Conservation (phyloP, 768 basidiomycete genomes). For the Suillus subaureus region DNA sequence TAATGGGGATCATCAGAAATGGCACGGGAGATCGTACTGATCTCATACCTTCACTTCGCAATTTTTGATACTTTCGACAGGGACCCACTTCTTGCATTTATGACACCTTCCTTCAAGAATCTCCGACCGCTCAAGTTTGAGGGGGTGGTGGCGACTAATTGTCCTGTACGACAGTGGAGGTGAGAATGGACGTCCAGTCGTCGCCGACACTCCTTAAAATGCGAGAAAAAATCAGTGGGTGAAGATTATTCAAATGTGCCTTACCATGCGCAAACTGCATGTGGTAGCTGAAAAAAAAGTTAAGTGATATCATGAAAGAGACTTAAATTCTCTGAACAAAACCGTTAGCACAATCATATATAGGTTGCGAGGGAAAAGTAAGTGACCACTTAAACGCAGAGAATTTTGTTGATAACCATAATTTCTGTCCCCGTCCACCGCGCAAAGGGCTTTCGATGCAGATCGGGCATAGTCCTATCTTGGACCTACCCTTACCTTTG, state of each 20-base stretch:
- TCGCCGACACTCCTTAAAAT: constrained; percentile 65
- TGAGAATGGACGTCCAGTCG: constrained; percentile 71
- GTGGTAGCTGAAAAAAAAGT: constrained; percentile 59
- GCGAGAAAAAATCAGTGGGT: constrained; percentile 8
- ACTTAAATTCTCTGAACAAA: neutral
- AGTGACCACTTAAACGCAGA: constrained; percentile 77
- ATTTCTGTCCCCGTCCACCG: constrained; percentile 62
- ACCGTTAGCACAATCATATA: neutral
- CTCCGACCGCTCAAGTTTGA: constrained; percentile 59
- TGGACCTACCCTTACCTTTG: constrained; percentile 64
- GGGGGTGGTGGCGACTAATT: constrained; percentile 44
- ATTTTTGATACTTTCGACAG: constrained; percentile 73
- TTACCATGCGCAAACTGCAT: constrained; percentile 81
- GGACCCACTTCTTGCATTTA: constrained; percentile 72
- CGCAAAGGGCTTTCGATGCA: constrained; percentile 62
- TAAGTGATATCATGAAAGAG: constrained; percentile 11
- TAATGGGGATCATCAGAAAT: constrained; percentile 23
- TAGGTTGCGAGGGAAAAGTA: constrained; percentile 7
- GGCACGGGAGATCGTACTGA: neutral
- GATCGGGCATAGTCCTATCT: constrained; percentile 78
- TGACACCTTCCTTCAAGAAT: constrained; percentile 79
- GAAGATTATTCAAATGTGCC: constrained; percentile 11
- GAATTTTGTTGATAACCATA: constrained; percentile 81
- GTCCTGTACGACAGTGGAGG: constrained; percentile 69
- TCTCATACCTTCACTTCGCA: constrained; percentile 64